Evolutionary conservation across 1,284 basidiomycete genomes (phyloP), one percentile per base, ranked within the genome.

Genomic region (Anthracocystis setariae): DNA sequence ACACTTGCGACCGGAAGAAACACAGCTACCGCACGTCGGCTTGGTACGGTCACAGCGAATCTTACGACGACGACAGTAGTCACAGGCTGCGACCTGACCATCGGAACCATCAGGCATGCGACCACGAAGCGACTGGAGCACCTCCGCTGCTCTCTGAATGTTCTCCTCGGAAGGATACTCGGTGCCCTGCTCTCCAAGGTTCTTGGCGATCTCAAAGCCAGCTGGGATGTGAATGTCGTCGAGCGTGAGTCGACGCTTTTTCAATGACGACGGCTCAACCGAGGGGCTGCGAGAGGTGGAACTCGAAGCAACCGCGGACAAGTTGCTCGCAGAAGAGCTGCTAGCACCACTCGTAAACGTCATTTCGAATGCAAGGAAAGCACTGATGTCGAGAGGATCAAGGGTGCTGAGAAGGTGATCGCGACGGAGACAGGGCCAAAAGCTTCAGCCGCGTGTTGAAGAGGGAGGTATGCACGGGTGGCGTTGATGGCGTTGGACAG

Each of bases 1-100:
- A 62, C 73, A 75, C 44, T 59, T 63, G 8, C 62, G 38, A 5
- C 73, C 69, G 0, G 63, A 53, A 2, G 57, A 35, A 3, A 52
- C 32, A 27, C 73, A 75, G 25, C 60, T 67, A 21, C 65, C 69
- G 33, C 73, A 75, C 5, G 69, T 75, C 12, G 73, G 73, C 47
- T 75, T 75, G 48, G 23, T 52, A 17, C 73, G 73, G 38, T 75
- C 59, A 32, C 73, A 75, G 2, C 63, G 62, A 32, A 72, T 72
- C 63, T 72, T 72, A n/a, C 69, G 62, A 15, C 69, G 54, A 13
- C 69, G 50, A 33, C 69, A 72, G 45, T 72, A 72, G 38, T 72
- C 69, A 25, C 69, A 72, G 3, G 69, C 69, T 3, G 69, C 69
- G 2, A 72, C 69, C 25, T 67, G 69, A n/a, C 69, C 69, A 10